Percentiles rank a stretch among this genome's conserved stretches.
Evolutionary conservation across 306 rosid genomes (phyloP).

Genomic region (Malus fusca): DNA sequence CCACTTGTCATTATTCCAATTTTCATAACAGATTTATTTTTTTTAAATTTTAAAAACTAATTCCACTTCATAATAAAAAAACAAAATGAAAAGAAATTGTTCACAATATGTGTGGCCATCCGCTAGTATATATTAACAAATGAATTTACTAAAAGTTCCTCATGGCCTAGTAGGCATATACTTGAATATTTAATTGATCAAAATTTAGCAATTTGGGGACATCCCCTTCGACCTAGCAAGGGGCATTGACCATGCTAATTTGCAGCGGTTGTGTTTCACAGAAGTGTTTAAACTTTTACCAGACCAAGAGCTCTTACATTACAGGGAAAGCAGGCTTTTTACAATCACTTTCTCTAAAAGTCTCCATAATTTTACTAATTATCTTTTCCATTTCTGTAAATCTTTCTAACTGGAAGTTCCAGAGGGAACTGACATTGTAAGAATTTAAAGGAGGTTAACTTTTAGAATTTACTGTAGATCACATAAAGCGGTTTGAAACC

Average conservation of each 20-base stretch:
- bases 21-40: no score
- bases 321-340: neutral
- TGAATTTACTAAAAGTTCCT: neutral
- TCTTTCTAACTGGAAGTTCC: slow-evolving; percentile 9
- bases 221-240: neutral
- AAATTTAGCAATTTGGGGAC: neutral
- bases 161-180: neutral
- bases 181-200: neutral
- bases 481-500: neutral
- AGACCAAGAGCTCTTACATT: neutral
- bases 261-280: neutral
- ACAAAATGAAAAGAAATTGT: no score
- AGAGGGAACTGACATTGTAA: slow-evolving; percentile 12
- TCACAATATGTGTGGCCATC: no score
- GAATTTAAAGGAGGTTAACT: slow-evolving; percentile 41
- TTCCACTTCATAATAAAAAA: no score
- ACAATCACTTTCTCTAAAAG: slow-evolving; percentile 5
- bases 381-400: neutral
- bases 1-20: no score
- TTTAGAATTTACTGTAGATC: slow-evolving; percentile 1
- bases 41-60: no score
- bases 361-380: slow-evolving; percentile 15
- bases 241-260: neutral
- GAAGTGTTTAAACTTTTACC: neutral
- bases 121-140: neutral